Percentiles rank a stretch among this genome's conserved stretches.
Conservation (phyloP, 148 eudicot species). For the Rhododendron mucronatum region DNA sequence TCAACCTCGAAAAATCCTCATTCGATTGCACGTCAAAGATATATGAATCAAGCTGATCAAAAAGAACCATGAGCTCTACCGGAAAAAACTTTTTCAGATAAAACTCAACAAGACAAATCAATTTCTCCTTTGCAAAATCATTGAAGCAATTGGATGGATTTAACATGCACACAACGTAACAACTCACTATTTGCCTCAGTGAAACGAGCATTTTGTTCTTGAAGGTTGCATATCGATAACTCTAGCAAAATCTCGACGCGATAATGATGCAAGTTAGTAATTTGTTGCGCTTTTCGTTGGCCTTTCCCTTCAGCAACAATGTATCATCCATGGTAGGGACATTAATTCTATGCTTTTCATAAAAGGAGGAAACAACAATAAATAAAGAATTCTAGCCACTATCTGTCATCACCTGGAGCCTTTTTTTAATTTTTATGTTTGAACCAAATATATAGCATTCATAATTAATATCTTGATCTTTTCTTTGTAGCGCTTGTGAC, state of each 20-base stretch:
- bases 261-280: neutral
- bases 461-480: no score
- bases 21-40: no score
- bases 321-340: neutral
- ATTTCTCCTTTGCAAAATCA: neutral
- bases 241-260: neutral
- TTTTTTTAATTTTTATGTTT: no score
- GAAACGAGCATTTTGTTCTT: neutral
- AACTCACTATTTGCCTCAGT: neutral
- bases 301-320: neutral
- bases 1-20: no score
- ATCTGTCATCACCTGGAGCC: no score
- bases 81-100: no score
- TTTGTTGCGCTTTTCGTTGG: neutral
- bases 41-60: no score
- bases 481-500: no score
- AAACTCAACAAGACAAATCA: neutral
- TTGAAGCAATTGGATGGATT: neutral
- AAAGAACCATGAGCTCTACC: no score
- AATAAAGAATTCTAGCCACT: neutral
- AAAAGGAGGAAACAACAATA: no score
- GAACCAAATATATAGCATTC: no score
- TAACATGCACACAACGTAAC: neutral
- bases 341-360: no score
- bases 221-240: neutral